These are phyloP conservation scores for Nicotiana undulata DNA, from an alignment of 257 asterid species.

Conservation along the genomic window DNA sequence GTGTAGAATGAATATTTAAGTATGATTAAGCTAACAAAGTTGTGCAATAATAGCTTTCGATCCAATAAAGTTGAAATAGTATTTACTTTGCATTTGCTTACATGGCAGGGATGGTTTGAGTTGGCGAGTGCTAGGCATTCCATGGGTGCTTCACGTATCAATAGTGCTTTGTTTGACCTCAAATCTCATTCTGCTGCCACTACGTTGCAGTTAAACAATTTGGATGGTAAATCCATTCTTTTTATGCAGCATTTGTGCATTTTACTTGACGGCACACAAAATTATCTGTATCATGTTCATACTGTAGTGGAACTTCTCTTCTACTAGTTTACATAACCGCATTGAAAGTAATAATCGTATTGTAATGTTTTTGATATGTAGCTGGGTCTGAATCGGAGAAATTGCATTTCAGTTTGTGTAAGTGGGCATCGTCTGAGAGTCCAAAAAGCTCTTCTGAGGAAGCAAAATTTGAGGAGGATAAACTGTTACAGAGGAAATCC, in stretches of 20 bases:
- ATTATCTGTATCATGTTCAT: not conserved
- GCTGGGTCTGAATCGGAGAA: conserved; percentile 25
- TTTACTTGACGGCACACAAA: not conserved
- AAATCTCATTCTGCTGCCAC: conserved; percentile 80
- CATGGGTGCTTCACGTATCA: conserved; percentile 83
- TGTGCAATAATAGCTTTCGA: not conserved
- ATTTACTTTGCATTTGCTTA: not conserved
- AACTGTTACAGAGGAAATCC: conserved; percentile 25
- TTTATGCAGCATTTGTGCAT: not conserved
- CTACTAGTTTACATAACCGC: no score
- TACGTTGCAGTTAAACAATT: conserved; percentile 37
- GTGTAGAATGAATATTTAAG: not conserved
- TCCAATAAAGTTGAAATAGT: not conserved
- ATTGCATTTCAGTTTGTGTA: conserved; percentile 49
- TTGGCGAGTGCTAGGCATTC: conserved; percentile 85
- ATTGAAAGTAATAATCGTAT: no score
- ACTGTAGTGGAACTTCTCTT: not conserved
- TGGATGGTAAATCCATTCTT: conserved; percentile 29
- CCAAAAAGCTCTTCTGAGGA: conserved; percentile 27
- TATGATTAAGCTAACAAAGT: not conserved
- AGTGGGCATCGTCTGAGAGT: conserved; percentile 53
- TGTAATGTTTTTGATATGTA: conserved; percentile 3
- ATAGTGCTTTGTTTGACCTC: conserved; percentile 56
- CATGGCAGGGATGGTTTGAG: conserved; percentile 77
- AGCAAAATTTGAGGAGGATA: conserved; percentile 42